Conservation (phyloP, 2,329 filamentous ascomycete genomes). For the Westerdykella aurantiaca region DNA sequence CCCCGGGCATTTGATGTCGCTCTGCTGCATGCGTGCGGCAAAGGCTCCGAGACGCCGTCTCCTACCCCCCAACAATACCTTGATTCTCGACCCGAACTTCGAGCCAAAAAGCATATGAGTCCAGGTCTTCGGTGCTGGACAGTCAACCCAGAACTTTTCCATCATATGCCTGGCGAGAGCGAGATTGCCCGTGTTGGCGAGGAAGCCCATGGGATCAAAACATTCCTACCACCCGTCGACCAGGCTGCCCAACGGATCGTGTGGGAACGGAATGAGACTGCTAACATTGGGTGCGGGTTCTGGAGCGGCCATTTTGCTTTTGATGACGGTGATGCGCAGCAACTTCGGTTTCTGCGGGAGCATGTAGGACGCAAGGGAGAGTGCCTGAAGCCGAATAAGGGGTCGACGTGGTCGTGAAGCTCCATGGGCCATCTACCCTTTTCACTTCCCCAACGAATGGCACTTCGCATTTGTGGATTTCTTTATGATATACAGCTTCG, state of each 20-base stretch:
- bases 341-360: slow-evolving; percentile 32
- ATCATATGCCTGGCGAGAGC: slow-evolving; percentile 38
- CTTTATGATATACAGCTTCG: no score
- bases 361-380: slow-evolving; percentile 35
- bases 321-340: slow-evolving; percentile 20
- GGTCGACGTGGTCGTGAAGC: no score
- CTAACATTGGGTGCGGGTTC: slow-evolving; percentile 38
- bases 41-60: slow-evolving; percentile 26
- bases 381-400: slow-evolving; percentile 26
- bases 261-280: slow-evolving; percentile 28
- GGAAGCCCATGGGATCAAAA: slow-evolving; percentile 22
- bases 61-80: slow-evolving; percentile 12
- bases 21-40: slow-evolving; percentile 38
- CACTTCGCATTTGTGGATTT: no score
- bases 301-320: slow-evolving; percentile 36
- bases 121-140: slow-evolving; percentile 40
- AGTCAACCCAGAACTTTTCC: slow-evolving; percentile 42
- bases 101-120: slow-evolving; percentile 23
- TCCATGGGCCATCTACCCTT: no score
- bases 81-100: background rate
- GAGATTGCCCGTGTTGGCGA: slow-evolving; percentile 34
- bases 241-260: slow-evolving; percentile 29
- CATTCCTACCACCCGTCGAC: slow-evolving; percentile 33
- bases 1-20: slow-evolving; percentile 41
- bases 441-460: no score